Percentiles rank a stretch among this genome's conserved stretches.
Conservation (phyloP, 441 rosid species). For the Kokia cookei region DNA sequence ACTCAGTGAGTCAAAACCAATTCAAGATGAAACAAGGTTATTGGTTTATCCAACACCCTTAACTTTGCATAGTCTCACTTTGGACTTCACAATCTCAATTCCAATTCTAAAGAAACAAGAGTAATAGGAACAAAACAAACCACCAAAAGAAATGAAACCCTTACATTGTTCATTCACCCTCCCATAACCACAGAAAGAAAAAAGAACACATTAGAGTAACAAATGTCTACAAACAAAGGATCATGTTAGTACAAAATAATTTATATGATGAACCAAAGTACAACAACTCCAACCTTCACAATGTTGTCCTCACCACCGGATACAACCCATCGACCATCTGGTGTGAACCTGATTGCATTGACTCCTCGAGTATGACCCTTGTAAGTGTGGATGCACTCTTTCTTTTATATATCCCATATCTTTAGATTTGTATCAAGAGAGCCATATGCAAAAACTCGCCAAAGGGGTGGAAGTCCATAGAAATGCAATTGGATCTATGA, state of each 20-base stretch:
- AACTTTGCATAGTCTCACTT: neutral
- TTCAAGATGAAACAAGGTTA: neutral
- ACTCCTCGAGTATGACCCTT: constrained; percentile 98
- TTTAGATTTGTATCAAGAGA: constrained; percentile 94
- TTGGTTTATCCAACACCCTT: neutral
- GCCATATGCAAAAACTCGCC: constrained; percentile 99
- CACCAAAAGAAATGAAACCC: neutral
- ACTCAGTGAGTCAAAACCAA: neutral
- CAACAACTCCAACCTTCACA: constrained; percentile 61
- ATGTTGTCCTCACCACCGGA: constrained; percentile 98
- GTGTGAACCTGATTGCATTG: constrained; percentile 92
- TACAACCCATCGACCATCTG: constrained; percentile 99
- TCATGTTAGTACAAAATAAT: neutral
- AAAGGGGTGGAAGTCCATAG: constrained; percentile 95
- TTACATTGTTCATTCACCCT: neutral
- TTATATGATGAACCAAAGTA: constrained; percentile 1
- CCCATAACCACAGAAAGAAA: neutral
- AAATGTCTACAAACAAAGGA: neutral
- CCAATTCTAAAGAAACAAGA: neutral
- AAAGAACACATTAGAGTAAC: neutral
- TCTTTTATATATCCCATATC: constrained; percentile 99
- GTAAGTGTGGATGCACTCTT: constrained; percentile 96
- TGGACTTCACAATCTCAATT: neutral
- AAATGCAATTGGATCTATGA: constrained; percentile 95
- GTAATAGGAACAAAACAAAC: neutral